Evolutionary conservation across 345 rosid species (phyloP), one percentile per base, ranked within the genome.

Genomic region (Arabis alpina): DNA sequence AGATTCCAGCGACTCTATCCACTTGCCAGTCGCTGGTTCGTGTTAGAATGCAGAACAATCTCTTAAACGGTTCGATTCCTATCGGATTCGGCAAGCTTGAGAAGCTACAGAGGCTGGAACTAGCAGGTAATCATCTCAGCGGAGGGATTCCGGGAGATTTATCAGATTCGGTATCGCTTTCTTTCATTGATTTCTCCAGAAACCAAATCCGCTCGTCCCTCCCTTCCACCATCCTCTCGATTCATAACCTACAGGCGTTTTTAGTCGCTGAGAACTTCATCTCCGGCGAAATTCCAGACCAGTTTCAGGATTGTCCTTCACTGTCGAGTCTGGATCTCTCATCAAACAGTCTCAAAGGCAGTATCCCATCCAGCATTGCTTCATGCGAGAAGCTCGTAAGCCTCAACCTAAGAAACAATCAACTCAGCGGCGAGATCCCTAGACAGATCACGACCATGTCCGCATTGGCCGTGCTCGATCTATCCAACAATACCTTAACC

Each of bases 251-350:
- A 0, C 96, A 93, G 39, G 80, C 79, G 41, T 91, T 93, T 55
- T 66, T 83, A 10, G 87, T 85, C 52, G 78, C 96, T 8, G 83
- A 75, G 25, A 93, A 91, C 42, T 74, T 76, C 34, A 70, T 93
- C 48, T 74, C 68, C 54, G 98, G 97, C n/a, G 91, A 87, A 75
- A 63, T 93, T 59, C 98, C 98, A 0, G 92, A 86, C 43, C 92
- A 83, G 65, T 91, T 91, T 78, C 98, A 93, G 79, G 98, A 87
- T 71, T 87, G 92, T 68, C 97, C 97, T 76, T 79, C 94, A 2
- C 97, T 93, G 48, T 80, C 91, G 4, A 79, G 68, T 62, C 89
- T 93, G 50, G 98, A 93, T 78, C 91, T 93, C 68, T 91, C 97
- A 30, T 80, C 86, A 44, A 93, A 91, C 82, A 80, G 49, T 73